A percentile compares a stretch with the other conserved stretches of the same genome.
These are phyloP conservation scores for Triticum timopheevii DNA, from an alignment of 176 grass and related monocot species.

Conservation along the genomic window DNA sequence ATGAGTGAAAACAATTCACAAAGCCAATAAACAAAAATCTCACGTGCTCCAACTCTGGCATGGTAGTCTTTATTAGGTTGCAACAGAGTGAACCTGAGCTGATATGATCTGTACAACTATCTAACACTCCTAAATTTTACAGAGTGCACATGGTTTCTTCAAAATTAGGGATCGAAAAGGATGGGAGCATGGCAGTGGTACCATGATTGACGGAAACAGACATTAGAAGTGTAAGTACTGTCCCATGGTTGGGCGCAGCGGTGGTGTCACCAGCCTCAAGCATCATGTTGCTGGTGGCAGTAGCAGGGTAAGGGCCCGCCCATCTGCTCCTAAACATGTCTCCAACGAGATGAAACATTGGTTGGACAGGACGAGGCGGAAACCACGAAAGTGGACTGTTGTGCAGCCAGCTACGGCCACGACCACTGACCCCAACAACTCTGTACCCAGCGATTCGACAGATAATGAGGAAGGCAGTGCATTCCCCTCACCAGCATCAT, in stretches of 20 bases:
- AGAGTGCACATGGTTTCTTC: not conserved
- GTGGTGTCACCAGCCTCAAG: not conserved
- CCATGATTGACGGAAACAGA: not conserved
- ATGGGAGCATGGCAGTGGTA: not conserved
- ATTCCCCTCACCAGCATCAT: no score
- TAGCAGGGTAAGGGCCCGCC: not conserved
- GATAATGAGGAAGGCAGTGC: not conserved
- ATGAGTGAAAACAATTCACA: not conserved
- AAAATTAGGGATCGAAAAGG: constrained; percentile 18
- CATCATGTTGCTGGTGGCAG: not conserved
- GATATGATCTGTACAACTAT: not conserved
- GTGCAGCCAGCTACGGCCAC: not conserved
- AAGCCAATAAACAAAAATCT: not conserved
- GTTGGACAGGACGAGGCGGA: not conserved
- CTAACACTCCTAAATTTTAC: not conserved
- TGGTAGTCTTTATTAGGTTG: no score
- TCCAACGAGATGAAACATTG: not conserved
- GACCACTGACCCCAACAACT: no score
- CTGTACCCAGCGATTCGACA: not conserved
- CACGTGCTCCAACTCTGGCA: not conserved
- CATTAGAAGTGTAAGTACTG: not conserved
- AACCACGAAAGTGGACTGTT: not conserved
- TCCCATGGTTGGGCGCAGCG: not conserved
- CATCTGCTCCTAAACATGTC: not conserved
- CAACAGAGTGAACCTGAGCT: no score